Evolutionary conservation across 306 rosid species (phyloP).

Genomic region (Arachis hypogaea): DNA sequence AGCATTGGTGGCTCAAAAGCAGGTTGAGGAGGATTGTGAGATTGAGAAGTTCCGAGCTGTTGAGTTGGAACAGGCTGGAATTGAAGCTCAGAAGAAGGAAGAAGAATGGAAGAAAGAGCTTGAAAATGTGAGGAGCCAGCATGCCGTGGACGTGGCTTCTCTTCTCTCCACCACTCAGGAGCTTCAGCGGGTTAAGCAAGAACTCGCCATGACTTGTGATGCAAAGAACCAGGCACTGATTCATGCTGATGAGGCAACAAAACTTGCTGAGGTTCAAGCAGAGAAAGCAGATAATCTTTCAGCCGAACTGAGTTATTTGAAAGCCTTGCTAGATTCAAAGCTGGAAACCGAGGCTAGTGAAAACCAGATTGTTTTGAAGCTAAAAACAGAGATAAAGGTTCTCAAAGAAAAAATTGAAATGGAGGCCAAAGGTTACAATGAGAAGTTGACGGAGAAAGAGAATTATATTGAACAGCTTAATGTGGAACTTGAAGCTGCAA

Average conservation of each 20-base stretch:
- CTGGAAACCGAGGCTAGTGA: constrained; percentile 69
- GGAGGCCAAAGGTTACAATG: constrained; percentile 54
- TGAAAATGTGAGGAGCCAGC: constrained; percentile 81
- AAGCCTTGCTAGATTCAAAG: constrained; percentile 75
- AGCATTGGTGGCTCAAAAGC: constrained; percentile 84
- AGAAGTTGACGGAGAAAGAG: constrained; percentile 66
- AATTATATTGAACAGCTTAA: constrained; percentile 71
- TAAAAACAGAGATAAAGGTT: constrained; percentile 64
- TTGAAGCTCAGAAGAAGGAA: constrained; percentile 89
- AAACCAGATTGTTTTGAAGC: constrained; percentile 54
- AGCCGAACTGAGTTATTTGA: constrained; percentile 66
- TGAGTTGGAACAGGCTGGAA: constrained; percentile 94
- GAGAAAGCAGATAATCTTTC: constrained; percentile 81
- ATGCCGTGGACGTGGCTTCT: constrained; percentile 78
- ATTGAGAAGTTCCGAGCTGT: constrained; percentile 95
- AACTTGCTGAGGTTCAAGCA: constrained; percentile 83
- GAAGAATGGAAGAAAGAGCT: constrained; percentile 87
- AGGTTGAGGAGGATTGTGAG: constrained; percentile 88
- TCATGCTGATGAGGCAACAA: constrained; percentile 94
- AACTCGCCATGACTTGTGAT: constrained; percentile 76
- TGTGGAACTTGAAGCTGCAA: constrained; percentile 87
- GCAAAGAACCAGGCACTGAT: constrained; percentile 93
- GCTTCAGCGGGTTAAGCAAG: constrained; percentile 83
- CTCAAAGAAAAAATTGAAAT: constrained; percentile 68
- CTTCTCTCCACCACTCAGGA: constrained; percentile 83